Evolutionary conservation across 768 basidiomycete genomes (phyloP).

Genomic region (Amanita muscaria): DNA sequence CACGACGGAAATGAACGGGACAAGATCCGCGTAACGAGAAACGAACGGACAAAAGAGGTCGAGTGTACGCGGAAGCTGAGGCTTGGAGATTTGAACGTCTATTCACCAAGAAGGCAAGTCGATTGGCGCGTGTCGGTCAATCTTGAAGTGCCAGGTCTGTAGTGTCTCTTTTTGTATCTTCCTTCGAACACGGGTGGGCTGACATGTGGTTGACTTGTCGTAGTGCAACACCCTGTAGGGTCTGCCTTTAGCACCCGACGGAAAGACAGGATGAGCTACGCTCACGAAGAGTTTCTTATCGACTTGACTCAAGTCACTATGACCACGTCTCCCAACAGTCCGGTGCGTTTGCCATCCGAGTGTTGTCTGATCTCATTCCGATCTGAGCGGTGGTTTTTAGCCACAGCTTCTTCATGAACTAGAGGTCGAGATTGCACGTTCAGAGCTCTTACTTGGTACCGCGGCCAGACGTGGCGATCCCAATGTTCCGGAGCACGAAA

Average conservation of each 20-base stretch:
- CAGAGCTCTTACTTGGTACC: conserved; percentile 60
- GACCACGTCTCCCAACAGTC: conserved; percentile 33
- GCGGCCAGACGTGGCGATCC: conserved; percentile 62
- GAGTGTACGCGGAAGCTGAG: conserved; percentile 75
- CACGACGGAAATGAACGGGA: conserved; percentile 31
- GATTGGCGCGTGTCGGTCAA: conserved; percentile 95
- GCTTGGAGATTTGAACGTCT: conserved; percentile 82
- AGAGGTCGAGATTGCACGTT: conserved; percentile 78
- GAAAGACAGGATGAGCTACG: conserved; percentile 90
- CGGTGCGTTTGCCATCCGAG: too few species aligned
- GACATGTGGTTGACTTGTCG: neutral
- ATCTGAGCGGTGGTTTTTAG: conserved; percentile 29
- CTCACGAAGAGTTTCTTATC: conserved; percentile 87
- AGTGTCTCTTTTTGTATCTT: conserved; percentile 19
- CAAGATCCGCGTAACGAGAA: conserved; percentile 78
- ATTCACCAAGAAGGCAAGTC: conserved; percentile 68
- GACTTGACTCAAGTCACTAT: conserved; percentile 91
- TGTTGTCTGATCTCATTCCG: too few species aligned
- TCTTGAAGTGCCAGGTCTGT: conserved; percentile 84
- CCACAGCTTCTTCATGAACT: conserved; percentile 72
- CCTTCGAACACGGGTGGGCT: neutral
- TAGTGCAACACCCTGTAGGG: conserved; percentile 65
- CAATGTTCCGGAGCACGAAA: conserved; percentile 51
- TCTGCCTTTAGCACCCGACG: conserved; percentile 49
- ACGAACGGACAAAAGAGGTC: conserved; percentile 62